phyloP scores from a whole-genome alignment of 2,329 filamentous ascomycete species.

The Gnomoniopsis sp. region DNA sequence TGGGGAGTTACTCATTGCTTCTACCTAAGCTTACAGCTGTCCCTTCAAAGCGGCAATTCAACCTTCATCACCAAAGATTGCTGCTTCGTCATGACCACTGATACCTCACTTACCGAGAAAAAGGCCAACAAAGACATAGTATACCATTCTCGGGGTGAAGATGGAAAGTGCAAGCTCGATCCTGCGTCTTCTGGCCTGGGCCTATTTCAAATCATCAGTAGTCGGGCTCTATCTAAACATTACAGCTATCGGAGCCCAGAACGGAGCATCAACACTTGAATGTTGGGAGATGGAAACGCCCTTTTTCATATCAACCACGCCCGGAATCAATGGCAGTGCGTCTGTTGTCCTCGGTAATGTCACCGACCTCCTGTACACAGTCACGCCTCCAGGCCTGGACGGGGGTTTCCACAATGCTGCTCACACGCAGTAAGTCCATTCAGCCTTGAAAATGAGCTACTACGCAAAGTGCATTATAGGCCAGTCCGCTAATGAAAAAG shows the following conservation, averaged over 20 bases:
- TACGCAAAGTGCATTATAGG: no score
- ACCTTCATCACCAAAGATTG: no score
- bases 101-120: no score
- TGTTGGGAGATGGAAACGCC: conserved; percentile 39
- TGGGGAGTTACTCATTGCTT: no score
- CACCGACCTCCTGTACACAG: conserved; percentile 31
- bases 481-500: background rate
- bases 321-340: conserved; percentile 30
- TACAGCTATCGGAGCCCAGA: conserved; percentile 33
- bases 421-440: conserved; percentile 31
- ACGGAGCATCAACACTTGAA: conserved; percentile 37
- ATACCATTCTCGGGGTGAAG: no score
- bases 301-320: conserved; percentile 29
- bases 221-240: conserved; percentile 32
- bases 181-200: no score
- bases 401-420: conserved; percentile 40
- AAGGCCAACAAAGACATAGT: no score
- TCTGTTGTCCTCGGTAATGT: conserved; percentile 28
- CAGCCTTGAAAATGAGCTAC: background rate
- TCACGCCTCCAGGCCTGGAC: conserved; percentile 35
- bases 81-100: no score
- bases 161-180: no score
- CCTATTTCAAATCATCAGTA: no score
- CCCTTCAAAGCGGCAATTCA: no score
- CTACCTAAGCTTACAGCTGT: no score